Percentiles rank a stretch among this genome's conserved stretches.
Conservation (phyloP, 352 stramenopile genomes). For the Pythium myriotylum region DNA sequence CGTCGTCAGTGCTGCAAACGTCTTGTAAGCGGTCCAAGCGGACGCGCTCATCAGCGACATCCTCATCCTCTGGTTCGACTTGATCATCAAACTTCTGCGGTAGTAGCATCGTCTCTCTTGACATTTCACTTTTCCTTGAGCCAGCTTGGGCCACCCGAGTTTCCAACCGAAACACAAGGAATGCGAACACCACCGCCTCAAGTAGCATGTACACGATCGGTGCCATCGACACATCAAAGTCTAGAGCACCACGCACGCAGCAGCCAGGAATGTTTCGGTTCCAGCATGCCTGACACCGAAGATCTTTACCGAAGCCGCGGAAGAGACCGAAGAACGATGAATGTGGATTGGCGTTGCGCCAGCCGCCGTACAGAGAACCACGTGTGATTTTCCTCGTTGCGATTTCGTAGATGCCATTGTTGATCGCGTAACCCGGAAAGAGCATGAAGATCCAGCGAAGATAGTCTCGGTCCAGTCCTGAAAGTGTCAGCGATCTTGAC, state of each 20-base stretch:
- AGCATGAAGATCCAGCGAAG: constrained; percentile 74
- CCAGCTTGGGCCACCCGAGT: constrained; percentile 23
- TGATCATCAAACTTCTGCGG: not conserved
- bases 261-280: constrained; percentile 36
- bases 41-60: constrained; percentile 22
- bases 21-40: constrained; percentile 16
- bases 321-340: constrained; percentile 65
- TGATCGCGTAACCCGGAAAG: constrained; percentile 71
- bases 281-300: constrained; percentile 53
- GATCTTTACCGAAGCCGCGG: constrained; percentile 44
- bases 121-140: not conserved
- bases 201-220: constrained; percentile 52
- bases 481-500: constrained; percentile 47
- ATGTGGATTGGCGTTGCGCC: constrained; percentile 27
- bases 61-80: constrained; percentile 20
- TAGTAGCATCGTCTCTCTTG: constrained; percentile 3
- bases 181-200: constrained; percentile 54
- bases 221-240: constrained; percentile 57
- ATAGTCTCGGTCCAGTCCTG: constrained; percentile 66
- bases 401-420: constrained; percentile 74
- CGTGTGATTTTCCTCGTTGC: constrained; percentile 68
- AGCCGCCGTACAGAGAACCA: constrained; percentile 41
- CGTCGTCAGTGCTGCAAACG: constrained; percentile 10
- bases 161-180: constrained; percentile 49
- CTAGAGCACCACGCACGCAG: constrained; percentile 54